Conservation (phyloP, 2,329 filamentous ascomycete genomes). For the Colletotrichum spinosum region DNA sequence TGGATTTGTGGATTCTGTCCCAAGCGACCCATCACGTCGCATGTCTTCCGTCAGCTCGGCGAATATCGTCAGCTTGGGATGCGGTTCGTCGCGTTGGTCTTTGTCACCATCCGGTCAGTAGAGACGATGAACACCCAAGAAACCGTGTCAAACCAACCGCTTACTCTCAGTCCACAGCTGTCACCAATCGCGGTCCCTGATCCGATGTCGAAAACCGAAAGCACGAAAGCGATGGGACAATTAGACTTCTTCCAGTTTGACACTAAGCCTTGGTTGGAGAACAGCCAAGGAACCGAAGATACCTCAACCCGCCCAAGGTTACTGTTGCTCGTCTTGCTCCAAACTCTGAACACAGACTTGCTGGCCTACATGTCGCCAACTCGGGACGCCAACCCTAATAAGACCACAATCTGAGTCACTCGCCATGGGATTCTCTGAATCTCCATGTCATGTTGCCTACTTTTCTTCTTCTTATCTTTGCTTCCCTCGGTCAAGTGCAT, state of each 20-base stretch:
- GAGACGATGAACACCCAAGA: background rate
- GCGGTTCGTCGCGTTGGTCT: background rate
- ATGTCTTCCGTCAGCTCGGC: no score
- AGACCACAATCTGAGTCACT: no score
- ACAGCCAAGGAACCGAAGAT: slow-evolving; percentile 16
- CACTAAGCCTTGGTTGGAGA: slow-evolving; percentile 15
- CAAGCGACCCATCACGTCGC: no score
- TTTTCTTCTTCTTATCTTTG: no score
- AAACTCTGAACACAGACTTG: no score
- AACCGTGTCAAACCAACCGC: no score
- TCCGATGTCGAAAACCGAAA: background rate
- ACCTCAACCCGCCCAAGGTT: slow-evolving; percentile 5
- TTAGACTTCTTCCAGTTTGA: slow-evolving; percentile 16
- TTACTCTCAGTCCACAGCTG: no score
- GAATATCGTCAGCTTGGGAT: background rate
- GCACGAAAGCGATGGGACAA: background rate
- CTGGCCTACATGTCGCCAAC: no score
- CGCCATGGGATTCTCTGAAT: slow-evolving; percentile 19
- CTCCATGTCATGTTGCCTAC: background rate
- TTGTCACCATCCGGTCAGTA: slow-evolving; percentile 2
- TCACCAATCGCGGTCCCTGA: background rate
- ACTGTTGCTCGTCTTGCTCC: background rate
- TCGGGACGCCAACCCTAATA: no score
- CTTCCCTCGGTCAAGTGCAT: no score
- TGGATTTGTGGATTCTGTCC: no score